phyloP scores from a whole-genome alignment of 352 stramenopile species.

The Globisporangium sylvaticum region DNA sequence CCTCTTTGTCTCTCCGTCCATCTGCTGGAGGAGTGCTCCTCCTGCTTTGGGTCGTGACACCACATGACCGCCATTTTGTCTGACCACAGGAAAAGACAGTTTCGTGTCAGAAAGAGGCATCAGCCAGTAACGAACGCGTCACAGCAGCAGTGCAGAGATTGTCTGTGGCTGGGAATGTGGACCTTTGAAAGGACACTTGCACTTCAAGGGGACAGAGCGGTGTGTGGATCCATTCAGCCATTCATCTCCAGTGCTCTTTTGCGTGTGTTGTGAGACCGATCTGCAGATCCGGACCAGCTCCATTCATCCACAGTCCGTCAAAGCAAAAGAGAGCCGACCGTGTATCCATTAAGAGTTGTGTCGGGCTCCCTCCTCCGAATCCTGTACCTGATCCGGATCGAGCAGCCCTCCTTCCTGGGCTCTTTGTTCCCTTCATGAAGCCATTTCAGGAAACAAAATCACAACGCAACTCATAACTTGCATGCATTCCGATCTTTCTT shows the following conservation, averaged over 20 bases:
- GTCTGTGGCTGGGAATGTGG: not conserved
- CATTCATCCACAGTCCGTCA: not conserved
- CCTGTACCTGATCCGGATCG: no score
- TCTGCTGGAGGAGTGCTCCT: no score
- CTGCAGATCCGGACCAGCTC: not conserved
- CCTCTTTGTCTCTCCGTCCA: not conserved
- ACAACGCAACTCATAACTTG: no score
- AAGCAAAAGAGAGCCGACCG: not conserved
- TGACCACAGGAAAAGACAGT: not conserved
- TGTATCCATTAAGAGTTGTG: not conserved
- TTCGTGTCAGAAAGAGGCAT: conserved; percentile 12
- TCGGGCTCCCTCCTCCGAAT: not conserved
- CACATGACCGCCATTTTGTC: not conserved
- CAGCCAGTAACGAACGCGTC: not conserved
- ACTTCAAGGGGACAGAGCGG: not conserved
- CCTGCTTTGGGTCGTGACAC: no score
- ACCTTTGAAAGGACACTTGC: not conserved
- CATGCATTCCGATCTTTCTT: not conserved
- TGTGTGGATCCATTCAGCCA: not conserved
- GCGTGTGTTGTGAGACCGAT: not conserved
- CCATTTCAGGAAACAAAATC: no score
- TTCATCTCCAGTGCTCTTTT: not conserved
- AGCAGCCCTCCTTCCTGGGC: not conserved
- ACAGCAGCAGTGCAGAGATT: not conserved
- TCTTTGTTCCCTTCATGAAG: no score